A percentile compares a stretch with the other conserved stretches of the same genome.
phyloP scores from a whole-genome alignment of 352 stramenopile species.

The Phytophthora cactorum region DNA sequence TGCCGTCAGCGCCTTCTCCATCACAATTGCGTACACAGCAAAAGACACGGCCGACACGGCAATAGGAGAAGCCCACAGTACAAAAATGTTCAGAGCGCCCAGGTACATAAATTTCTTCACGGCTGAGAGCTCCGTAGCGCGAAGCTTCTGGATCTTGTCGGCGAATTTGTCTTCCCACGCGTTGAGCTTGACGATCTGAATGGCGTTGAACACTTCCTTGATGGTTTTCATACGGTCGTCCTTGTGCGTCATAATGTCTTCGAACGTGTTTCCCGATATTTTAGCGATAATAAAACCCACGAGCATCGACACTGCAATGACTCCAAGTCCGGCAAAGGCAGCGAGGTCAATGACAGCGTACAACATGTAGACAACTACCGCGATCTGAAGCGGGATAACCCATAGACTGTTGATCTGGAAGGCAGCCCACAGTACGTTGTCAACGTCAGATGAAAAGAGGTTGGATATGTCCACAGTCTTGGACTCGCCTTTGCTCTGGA shows the following conservation, averaged over 20 bases:
- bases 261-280: slow-evolving; percentile 59
- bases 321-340: slow-evolving; percentile 48
- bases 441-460: slow-evolving; percentile 92
- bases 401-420: slow-evolving; percentile 54
- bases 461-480: slow-evolving; percentile 88
- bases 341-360: slow-evolving; percentile 46
- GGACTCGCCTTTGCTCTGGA: slow-evolving; percentile 20
- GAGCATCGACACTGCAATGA: slow-evolving; percentile 42
- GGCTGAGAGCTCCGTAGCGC: slow-evolving; percentile 85
- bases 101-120: slow-evolving; percentile 62
- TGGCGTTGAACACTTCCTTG: slow-evolving; percentile 92
- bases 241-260: slow-evolving; percentile 24
- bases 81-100: slow-evolving; percentile 57
- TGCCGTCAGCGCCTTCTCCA: slow-evolving; percentile 46
- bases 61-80: slow-evolving; percentile 54
- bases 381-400: slow-evolving; percentile 55
- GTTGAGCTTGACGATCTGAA: slow-evolving; percentile 97
- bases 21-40: slow-evolving; percentile 45
- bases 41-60: slow-evolving; percentile 59
- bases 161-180: slow-evolving; percentile 89
- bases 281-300: slow-evolving; percentile 65
- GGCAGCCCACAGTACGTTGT: slow-evolving; percentile 51
- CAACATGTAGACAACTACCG: slow-evolving; percentile 43
- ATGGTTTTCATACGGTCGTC: slow-evolving; percentile 79
- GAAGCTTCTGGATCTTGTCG: slow-evolving; percentile 69